Evolutionary conservation across 164 flowering plant genomes (phyloP).

Genomic region (Sextonia rubra): DNA sequence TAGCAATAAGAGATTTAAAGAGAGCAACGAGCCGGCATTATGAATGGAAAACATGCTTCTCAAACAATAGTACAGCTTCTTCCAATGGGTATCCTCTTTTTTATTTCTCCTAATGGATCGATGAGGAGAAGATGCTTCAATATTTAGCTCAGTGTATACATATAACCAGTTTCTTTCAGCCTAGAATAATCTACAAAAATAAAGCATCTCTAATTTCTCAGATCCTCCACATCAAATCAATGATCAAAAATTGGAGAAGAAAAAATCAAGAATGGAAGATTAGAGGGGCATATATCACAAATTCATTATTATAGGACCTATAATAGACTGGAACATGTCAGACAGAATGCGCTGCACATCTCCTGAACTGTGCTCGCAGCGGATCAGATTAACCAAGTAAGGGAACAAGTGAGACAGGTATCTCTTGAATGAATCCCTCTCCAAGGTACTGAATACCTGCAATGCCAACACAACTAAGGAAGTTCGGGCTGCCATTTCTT

Average conservation of each 20-base stretch:
- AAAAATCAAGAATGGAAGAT: background rate
- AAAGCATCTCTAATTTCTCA: background rate
- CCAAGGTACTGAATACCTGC: slow-evolving; percentile 48
- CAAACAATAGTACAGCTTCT: too few relatives aligned
- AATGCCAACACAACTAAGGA: slow-evolving; percentile 59
- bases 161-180: too few relatives aligned
- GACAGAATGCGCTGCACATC: slow-evolving; percentile 69
- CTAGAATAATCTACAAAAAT: too few relatives aligned
- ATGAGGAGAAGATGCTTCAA: too few relatives aligned
- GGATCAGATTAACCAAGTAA: slow-evolving; percentile 66
- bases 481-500: slow-evolving; percentile 81
- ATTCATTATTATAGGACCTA: slow-evolving; percentile 71
- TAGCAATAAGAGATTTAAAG: too few relatives aligned
- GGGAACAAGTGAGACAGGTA: slow-evolving; percentile 62
- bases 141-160: too few relatives aligned
- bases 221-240: slow-evolving; percentile 1
- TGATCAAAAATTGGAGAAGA: background rate
- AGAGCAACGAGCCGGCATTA: too few relatives aligned
- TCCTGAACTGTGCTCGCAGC: slow-evolving; percentile 84
- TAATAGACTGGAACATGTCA: slow-evolving; percentile 61
- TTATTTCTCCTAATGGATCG: too few relatives aligned
- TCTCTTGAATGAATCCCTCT: slow-evolving; percentile 47
- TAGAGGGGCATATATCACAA: slow-evolving; percentile 20
- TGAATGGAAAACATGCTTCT: too few relatives aligned
- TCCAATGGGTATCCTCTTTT: too few relatives aligned